Base-by-base conservation (phyloP, 257 asterid species). In the Jasminum sambac region DNA sequence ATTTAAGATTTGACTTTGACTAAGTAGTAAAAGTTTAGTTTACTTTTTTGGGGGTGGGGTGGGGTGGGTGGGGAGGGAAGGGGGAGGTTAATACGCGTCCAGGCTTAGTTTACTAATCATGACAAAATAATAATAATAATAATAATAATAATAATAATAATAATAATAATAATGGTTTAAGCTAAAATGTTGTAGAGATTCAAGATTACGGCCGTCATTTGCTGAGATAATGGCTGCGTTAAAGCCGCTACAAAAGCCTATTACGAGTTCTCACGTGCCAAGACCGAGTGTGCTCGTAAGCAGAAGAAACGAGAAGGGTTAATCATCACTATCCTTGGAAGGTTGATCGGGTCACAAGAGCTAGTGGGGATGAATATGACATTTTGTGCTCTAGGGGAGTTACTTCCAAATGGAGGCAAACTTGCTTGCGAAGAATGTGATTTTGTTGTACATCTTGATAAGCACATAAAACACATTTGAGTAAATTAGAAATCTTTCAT, bases 151-250 rank as follows among this genome's bases (percentile, higher is more conserved):
- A n/a, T n/a, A n/a, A n/a, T n/a, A n/a, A n/a, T n/a, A n/a, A n/a
- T n/a, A n/a, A n/a, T n/a, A n/a, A n/a, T n/a, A n/a, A n/a, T 30
- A 4, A 30, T 30, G 36, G 36, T 30, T 30, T 30, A 4, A 30
- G 36, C 36, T 30, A 30, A 30, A 57, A 41, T 71, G 37, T 43
- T 77, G 80, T 66, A 95, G 99, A 66, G 96, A 95, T 77, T 93
- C 96, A 44, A 89, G 76, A 38, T 77, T 85, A 70, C 82, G 99
- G 72, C 99, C 99, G 40, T 79, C 99, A 6, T 95, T 95, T 70
- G 74, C 88, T 7, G 94, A 95, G 76, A 95, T 95, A n/a, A 95
- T 95, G 95, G 89, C 95, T 57, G 89, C 92, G 46, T 50, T 95
- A 66, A 95, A 87, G 74, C 98, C 95, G 2, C 86, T 95, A 70